A percentile compares a stretch with the other conserved stretches of the same genome.
These are phyloP conservation scores for Streptanthus diversifolius DNA, from an alignment of 345 rosid genomes.

Conservation along the genomic window DNA sequence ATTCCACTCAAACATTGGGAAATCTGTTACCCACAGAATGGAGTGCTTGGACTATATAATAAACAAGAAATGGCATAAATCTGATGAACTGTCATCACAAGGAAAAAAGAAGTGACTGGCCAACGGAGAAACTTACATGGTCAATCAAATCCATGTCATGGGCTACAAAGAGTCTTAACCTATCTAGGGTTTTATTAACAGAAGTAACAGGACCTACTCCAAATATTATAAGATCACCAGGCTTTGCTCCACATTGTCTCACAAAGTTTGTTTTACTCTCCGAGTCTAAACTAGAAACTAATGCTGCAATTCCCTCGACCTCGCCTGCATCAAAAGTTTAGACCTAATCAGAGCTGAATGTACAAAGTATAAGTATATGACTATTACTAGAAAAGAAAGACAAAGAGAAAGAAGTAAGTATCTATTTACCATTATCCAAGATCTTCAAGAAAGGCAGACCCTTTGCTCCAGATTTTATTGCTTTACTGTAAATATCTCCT, in stretches of 20 bases:
- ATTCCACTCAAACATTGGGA: conserved; percentile 98
- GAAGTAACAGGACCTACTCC: conserved; percentile 72
- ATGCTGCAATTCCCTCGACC: conserved; percentile 76
- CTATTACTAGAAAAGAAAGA: background rate
- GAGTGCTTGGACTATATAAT: conserved; percentile 67
- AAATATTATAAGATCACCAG: conserved; percentile 89
- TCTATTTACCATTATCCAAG: conserved; percentile 69
- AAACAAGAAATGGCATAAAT: conserved; percentile 19
- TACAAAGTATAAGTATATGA: background rate
- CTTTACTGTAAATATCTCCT: conserved; percentile 81
- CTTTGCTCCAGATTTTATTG: conserved; percentile 91
- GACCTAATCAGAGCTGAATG: background rate
- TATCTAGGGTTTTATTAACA: conserved; percentile 76
- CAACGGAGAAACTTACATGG: conserved; percentile 46
- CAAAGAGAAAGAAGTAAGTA: background rate
- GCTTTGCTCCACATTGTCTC: conserved; percentile 60
- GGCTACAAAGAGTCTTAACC: conserved; percentile 66
- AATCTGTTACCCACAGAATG: conserved; percentile 93
- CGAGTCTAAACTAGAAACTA: conserved; percentile 68
- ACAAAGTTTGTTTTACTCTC: conserved; percentile 43
- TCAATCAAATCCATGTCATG: conserved; percentile 74
- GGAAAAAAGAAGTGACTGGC: background rate
- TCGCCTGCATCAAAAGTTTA: conserved; percentile 30
- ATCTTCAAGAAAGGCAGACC: conserved; percentile 94
- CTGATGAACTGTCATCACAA: background rate